Base-by-base conservation (phyloP, 768 basidiomycete species). In the Vishniacozyma victoriae region DNA sequence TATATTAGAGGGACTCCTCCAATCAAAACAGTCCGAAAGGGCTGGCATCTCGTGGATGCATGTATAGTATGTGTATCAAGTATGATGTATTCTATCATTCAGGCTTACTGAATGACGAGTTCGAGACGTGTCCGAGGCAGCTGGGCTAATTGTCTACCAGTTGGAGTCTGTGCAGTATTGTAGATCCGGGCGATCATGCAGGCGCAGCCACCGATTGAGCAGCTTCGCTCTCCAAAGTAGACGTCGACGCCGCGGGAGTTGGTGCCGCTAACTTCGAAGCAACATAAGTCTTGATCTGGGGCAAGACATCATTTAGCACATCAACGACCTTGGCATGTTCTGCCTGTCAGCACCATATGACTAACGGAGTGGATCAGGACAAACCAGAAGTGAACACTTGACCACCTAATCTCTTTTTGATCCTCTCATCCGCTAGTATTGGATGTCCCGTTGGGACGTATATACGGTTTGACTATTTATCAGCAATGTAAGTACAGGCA, bases 241-340 rank as follows among this genome's bases (percentile, higher is more conserved):
- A n/a, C n/a, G 29, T 33, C n/a, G 29, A 33, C 29, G 29, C 29
- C 29, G 29, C 29, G 9, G 9, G 29, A 33, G 29, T 33, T 9
- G 29, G 29, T 9, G 29, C n/a, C 29, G 46, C 9, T 5, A 67
- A 14, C 43, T 60, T 56, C 3, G 48, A 40, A 14, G 44, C 44
- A 6, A 87, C 75, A 53, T 82, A 82, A 5, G 77, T 62, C 43
- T 80, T 72, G 55, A 88, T 84, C 23, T 76, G 73, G 2, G 84
- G 83, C 42, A 88, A 72, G 5, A 81, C 82, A 50, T 76, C 75
- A 26, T 79, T 78, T 40, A 89, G 79, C n/a, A 87, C 79, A 62
- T 82, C 82, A 55, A 86, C 78, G n/a, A 86, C 80, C 60, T 85
- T 82, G 29, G 78, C 73, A 69, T 86, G 82, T 22, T 82, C 86